Evolutionary conservation across 2,329 filamentous ascomycete species (phyloP).

Genomic region (Trichoderma pleuroti): DNA sequence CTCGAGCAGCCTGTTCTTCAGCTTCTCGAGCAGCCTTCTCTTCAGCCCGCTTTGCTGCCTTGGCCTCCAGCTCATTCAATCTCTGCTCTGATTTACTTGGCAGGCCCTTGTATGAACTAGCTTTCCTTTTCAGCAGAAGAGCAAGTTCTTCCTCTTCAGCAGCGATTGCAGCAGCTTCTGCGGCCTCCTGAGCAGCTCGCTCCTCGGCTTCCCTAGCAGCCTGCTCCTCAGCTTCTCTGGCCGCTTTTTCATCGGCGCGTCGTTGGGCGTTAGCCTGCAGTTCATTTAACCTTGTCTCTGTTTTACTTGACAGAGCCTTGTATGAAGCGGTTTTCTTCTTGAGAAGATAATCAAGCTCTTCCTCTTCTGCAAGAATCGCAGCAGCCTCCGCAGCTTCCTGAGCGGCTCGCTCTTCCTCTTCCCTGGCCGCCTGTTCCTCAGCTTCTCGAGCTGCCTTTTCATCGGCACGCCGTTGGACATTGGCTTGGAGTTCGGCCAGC

Average conservation of each 20-base stretch:
- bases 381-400: constrained; percentile 22
- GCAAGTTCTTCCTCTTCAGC: constrained; percentile 39
- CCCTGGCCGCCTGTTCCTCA: constrained; percentile 21
- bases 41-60: constrained; percentile 36
- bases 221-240: constrained; percentile 14
- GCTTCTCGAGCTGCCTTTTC: neutral
- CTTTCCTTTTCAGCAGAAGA: constrained; percentile 46
- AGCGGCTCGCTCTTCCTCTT: constrained; percentile 20
- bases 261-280: constrained; percentile 21
- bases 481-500: neutral
- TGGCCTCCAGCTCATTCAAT: constrained; percentile 36
- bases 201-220: constrained; percentile 17
- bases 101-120: constrained; percentile 41
- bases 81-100: constrained; percentile 46
- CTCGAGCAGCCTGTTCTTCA: constrained; percentile 32
- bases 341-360: constrained; percentile 28
- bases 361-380: constrained; percentile 17
- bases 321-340: constrained; percentile 34
- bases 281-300: constrained; percentile 29
- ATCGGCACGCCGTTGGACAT: neutral
- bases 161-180: constrained; percentile 21
- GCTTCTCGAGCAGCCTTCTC: constrained; percentile 31
- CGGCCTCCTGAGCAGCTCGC: neutral
- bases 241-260: constrained; percentile 23
- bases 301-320: constrained; percentile 28